Conservation (phyloP, 495 filamentous ascomycete genomes). For the Copromyces sp. region DNA sequence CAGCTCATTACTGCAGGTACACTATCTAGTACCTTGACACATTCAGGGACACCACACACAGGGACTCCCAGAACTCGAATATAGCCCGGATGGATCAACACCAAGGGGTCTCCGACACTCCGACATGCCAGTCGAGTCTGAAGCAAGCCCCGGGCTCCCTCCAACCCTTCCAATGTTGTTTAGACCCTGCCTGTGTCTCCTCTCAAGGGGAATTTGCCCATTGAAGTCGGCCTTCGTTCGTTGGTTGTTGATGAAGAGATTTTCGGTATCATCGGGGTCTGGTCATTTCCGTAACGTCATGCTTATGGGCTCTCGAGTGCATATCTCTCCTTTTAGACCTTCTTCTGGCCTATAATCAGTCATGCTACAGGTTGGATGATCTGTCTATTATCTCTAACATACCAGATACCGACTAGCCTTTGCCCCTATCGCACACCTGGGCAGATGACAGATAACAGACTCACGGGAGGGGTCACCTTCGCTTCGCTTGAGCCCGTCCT, state of each 20-base stretch:
- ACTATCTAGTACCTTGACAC: no score
- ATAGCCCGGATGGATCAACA: neutral
- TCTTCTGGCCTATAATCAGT: neutral
- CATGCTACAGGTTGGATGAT: neutral
- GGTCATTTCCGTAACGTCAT: neutral
- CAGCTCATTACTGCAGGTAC: neutral
- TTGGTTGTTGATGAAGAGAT: neutral
- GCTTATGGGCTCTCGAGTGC: neutral
- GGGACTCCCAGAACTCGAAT: neutral
- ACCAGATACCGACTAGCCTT: neutral
- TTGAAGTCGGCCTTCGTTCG: neutral
- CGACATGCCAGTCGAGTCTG: neutral
- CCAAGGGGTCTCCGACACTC: neutral
- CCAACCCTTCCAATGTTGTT: neutral
- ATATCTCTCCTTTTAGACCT: neutral
- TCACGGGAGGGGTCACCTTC: no score
- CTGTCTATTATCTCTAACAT: neutral
- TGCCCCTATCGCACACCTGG: neutral
- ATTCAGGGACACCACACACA: neutral
- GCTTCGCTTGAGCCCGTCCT: no score
- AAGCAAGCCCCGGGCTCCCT: neutral
- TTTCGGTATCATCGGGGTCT: neutral
- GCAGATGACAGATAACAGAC: no score
- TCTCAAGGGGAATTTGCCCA: neutral
- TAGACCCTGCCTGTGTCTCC: neutral